Evolutionary conservation across 768 basidiomycete genomes (phyloP).

Genomic region (Boletus rex-veris): DNA sequence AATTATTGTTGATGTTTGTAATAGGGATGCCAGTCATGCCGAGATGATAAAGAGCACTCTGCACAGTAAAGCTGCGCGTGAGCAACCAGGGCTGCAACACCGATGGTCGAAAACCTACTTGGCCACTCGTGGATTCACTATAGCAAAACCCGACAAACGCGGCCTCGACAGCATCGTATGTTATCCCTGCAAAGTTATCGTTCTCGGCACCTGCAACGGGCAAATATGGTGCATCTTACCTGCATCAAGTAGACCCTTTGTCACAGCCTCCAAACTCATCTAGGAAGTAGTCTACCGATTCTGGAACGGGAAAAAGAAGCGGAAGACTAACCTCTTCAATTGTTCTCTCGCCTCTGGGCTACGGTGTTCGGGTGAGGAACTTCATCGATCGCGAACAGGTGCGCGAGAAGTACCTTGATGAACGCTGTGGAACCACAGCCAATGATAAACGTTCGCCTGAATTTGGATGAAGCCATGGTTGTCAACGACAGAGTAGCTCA

Average conservation of each 20-base stretch:
- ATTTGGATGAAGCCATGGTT: conserved; percentile 1
- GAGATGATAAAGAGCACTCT: conserved; percentile 77
- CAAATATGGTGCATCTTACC: conserved; percentile 35
- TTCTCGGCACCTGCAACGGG: conserved; percentile 9
- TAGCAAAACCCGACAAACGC: conserved; percentile 77
- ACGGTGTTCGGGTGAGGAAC: neutral
- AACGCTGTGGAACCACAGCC: conserved; percentile 77
- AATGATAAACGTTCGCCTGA: conserved; percentile 51
- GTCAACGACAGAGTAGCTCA: neutral
- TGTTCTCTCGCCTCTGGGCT: conserved; percentile 63
- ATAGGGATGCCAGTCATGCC: conserved; percentile 81
- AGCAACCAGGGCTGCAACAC: neutral
- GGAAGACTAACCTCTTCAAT: conserved; percentile 56
- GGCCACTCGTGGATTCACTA: conserved; percentile 74
- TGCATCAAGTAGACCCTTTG: conserved; percentile 81
- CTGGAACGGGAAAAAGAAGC: neutral
- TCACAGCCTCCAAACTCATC: conserved; percentile 56
- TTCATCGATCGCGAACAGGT: neutral
- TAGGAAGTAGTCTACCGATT: neutral
- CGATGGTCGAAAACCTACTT: conserved; percentile 36
- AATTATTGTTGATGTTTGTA: conserved; percentile 83
- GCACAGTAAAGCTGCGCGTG: neutral
- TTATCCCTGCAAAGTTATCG: conserved; percentile 52
- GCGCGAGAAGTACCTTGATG: conserved; percentile 51
- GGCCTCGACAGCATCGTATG: conserved; percentile 67